Percentiles rank a stretch among this genome's conserved stretches.
Conservation (phyloP, 306 rosid species). For the Lagenaria siceraria region DNA sequence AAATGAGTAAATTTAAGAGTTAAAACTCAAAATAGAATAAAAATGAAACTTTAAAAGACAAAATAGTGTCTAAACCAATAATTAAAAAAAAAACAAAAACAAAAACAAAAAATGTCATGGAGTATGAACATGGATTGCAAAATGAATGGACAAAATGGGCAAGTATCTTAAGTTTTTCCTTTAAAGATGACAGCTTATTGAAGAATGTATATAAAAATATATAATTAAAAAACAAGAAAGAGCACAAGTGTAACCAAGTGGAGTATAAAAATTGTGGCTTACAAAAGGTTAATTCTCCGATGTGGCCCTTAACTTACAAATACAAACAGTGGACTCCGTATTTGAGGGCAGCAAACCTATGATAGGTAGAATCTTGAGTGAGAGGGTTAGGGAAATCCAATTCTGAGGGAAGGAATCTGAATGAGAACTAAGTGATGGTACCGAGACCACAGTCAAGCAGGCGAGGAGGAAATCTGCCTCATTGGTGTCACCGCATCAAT, state of each 20-base stretch:
- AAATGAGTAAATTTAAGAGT: too few species aligned
- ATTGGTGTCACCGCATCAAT: conserved; percentile 44
- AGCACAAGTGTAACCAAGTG: neutral
- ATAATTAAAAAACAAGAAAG: neutral
- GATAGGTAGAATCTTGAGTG: neutral
- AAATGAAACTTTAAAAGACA: too few species aligned
- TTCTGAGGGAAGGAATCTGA: neutral
- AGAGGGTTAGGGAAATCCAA: neutral
- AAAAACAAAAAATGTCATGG: too few species aligned
- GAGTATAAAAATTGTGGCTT: neutral
- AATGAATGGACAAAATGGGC: neutral
- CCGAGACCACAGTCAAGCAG: neutral
- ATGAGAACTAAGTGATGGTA: neutral
- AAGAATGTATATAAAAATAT: neutral
- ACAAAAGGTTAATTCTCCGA: neutral
- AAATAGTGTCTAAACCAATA: too few species aligned
- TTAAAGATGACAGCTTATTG: neutral
- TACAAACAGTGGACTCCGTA: conserved; percentile 3
- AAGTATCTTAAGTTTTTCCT: neutral
- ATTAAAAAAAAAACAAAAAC: too few species aligned
- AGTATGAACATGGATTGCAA: too few species aligned
- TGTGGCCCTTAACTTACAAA: neutral
- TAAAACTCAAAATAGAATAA: too few species aligned
- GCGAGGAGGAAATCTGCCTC: neutral
- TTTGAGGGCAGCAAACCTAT: neutral